Evolutionary conservation across 2,329 filamentous ascomycete species (phyloP).

Genomic region (Podosphaera fusca): DNA sequence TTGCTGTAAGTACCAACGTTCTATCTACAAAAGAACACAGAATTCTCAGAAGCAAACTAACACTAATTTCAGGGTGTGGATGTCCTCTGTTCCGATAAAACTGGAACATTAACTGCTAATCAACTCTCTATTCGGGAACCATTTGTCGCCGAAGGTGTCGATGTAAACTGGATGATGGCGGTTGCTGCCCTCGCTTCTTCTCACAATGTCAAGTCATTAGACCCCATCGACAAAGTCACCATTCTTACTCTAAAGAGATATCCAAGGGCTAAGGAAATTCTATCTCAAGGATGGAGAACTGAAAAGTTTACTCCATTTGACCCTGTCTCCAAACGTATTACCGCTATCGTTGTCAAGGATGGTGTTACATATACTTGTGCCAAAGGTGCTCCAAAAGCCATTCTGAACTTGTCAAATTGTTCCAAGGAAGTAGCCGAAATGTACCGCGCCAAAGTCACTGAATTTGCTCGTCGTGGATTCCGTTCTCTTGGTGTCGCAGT

Average conservation of each 20-base stretch:
- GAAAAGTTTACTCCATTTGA: constrained; percentile 61
- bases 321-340: constrained; percentile 61
- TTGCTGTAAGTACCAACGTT: constrained; percentile 22
- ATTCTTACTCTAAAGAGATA: constrained; percentile 55
- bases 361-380: constrained; percentile 49
- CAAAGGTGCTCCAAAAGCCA: constrained; percentile 58
- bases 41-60: constrained; percentile 3
- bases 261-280: constrained; percentile 54
- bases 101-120: constrained; percentile 52
- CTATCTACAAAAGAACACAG: neutral
- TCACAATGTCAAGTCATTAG: constrained; percentile 57
- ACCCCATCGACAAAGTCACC: constrained; percentile 61
- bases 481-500: constrained; percentile 58
- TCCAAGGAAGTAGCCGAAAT: constrained; percentile 37
- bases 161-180: constrained; percentile 71
- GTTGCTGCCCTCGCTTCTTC: constrained; percentile 55
- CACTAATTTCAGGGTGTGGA: constrained; percentile 31
- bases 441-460: constrained; percentile 50
- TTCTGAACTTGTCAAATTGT: constrained; percentile 45
- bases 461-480: constrained; percentile 61
- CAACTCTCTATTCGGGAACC: constrained; percentile 57
- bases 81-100: constrained; percentile 64
- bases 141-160: constrained; percentile 52
- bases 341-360: constrained; percentile 42
- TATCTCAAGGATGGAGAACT: constrained; percentile 51